Evolutionary conservation across 352 stramenopile species (phyloP).

Genomic region (Discostella stelligera): DNA sequence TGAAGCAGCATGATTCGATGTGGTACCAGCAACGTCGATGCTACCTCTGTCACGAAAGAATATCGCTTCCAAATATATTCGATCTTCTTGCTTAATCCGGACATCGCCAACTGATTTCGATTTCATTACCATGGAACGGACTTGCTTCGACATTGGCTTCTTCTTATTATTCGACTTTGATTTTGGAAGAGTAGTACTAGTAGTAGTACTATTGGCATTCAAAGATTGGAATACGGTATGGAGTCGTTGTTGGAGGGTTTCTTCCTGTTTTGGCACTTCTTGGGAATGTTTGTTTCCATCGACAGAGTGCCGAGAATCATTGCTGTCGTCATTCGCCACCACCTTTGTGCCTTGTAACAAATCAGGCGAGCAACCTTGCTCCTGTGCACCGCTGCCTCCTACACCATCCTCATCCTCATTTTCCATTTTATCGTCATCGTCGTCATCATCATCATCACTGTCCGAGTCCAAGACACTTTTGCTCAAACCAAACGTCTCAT

Average conservation of each 20-base stretch:
- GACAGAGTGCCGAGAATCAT: background rate
- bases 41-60: slow-evolving; percentile 43
- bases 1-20: background rate
- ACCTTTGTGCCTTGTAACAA: background rate
- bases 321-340: background rate
- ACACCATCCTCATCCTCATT: background rate
- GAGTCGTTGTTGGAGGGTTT: slow-evolving; percentile 25
- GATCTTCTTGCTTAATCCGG: slow-evolving; percentile 60
- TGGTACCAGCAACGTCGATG: background rate
- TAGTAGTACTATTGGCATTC: background rate
- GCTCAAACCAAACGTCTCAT: slow-evolving; percentile 15
- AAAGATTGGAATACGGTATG: slow-evolving; percentile 20
- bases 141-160: slow-evolving; percentile 63
- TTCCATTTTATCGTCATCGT: slow-evolving; percentile 1
- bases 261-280: background rate
- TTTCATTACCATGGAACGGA: slow-evolving; percentile 71
- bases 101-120: slow-evolving; percentile 59
- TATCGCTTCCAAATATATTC: slow-evolving; percentile 64
- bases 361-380: background rate
- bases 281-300: background rate
- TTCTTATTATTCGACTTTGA: slow-evolving; percentile 42
- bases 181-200: background rate
- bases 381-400: background rate
- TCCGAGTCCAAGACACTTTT: slow-evolving; percentile 41
- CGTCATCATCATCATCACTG: slow-evolving; percentile 27